These are phyloP conservation scores for Heterococcus sp. DNA, from an alignment of 108 stramenopile genomes.

Conservation along the genomic window DNA sequence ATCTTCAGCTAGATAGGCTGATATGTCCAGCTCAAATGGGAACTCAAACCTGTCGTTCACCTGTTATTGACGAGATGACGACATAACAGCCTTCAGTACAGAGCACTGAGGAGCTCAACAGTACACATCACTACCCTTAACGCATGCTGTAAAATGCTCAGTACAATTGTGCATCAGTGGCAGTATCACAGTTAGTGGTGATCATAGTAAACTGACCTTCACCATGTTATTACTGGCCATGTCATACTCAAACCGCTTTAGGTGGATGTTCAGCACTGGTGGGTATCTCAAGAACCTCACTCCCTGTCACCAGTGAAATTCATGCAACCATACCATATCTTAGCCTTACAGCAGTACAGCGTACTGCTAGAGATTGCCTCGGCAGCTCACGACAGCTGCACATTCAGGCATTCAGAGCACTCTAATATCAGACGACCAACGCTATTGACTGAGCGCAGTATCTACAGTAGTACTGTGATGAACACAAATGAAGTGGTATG, in stretches of 20 bases:
- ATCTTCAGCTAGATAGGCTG: conserved; percentile 38
- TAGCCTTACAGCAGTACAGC: too few species aligned
- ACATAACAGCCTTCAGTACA: background rate
- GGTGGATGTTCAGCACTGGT: conserved; percentile 48
- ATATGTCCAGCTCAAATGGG: conserved; percentile 27
- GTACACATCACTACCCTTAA: background rate
- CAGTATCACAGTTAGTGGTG: background rate
- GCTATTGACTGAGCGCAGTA: too few species aligned
- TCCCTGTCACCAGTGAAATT: conserved; percentile 8
- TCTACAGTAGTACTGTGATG: too few species aligned
- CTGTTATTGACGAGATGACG: background rate
- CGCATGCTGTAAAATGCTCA: background rate
- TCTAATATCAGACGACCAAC: too few species aligned
- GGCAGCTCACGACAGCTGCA: too few species aligned
- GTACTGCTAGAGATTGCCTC: too few species aligned
- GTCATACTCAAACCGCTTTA: conserved; percentile 53
- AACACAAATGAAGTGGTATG: too few species aligned
- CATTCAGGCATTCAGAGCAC: too few species aligned
- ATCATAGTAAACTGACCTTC: conserved; percentile 9
- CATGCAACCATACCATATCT: too few species aligned
- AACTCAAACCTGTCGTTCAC: conserved; percentile 42
- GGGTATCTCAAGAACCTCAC: conserved; percentile 41
- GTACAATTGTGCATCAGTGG: background rate
- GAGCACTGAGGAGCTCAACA: background rate
- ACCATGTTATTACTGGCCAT: conserved; percentile 33